phyloP scores from a whole-genome alignment of 2,329 filamentous ascomycete genomes.

The Aspergillus fructus region DNA sequence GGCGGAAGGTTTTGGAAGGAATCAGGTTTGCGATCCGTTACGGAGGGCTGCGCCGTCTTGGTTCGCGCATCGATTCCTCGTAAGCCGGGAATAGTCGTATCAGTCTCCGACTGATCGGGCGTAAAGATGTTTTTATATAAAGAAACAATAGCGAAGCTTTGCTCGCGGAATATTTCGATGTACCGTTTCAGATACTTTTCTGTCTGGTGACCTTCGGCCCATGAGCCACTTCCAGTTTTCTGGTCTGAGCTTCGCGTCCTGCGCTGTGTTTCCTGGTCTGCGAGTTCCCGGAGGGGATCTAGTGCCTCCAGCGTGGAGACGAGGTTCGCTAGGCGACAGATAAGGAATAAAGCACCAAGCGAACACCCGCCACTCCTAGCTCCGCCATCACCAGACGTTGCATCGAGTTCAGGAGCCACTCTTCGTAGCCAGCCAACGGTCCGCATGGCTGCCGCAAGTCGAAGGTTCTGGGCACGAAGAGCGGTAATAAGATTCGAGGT shows the following conservation, averaged over 20 bases:
- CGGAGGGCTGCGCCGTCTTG: constrained; percentile 22
- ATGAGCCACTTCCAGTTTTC: constrained; percentile 25
- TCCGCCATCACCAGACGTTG: constrained; percentile 29
- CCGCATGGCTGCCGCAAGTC: constrained; percentile 84
- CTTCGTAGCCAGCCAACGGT: constrained; percentile 89
- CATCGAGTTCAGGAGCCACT: constrained; percentile 76
- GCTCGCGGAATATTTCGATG: constrained; percentile 95
- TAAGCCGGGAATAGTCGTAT: constrained; percentile 26
- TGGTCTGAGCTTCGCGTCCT: constrained; percentile 34
- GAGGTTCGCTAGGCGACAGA: constrained; percentile 79
- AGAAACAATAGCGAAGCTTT: constrained; percentile 92
- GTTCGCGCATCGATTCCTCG: constrained; percentile 29
- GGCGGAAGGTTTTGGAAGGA: constrained; percentile 62
- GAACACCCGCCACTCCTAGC: constrained; percentile 58
- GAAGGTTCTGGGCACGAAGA: constrained; percentile 74
- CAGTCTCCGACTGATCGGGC: constrained; percentile 47
- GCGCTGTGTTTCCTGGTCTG: constrained; percentile 73
- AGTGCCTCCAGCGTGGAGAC: constrained; percentile 77
- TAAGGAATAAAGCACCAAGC: constrained; percentile 79
- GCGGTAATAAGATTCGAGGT: constrained; percentile 77
- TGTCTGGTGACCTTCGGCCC: constrained; percentile 75
- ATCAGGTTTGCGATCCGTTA: constrained; percentile 26
- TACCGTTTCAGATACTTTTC: constrained; percentile 93
- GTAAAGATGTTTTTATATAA: constrained; percentile 92
- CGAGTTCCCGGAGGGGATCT: constrained; percentile 80